Conservation (phyloP, 2,329 filamentous ascomycete species). For the Chaetomiaceae sp. region DNA sequence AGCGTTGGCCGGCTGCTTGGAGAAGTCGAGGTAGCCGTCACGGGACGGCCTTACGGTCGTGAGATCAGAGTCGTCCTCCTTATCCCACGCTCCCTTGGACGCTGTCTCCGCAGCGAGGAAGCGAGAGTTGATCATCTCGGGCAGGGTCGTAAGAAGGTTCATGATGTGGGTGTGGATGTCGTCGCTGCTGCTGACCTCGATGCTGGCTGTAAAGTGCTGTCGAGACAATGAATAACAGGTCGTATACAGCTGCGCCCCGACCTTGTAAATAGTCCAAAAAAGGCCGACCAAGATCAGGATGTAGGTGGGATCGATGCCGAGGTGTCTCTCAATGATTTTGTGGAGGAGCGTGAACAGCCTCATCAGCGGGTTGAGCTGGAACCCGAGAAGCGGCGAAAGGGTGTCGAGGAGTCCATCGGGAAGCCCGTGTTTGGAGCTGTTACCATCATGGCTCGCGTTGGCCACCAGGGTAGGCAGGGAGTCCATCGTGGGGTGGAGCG, state of each 20-base stretch:
- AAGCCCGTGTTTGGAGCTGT: slow-evolving; percentile 16
- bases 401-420: slow-evolving; percentile 36
- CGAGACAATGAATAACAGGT: slow-evolving; percentile 33
- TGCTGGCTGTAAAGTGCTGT: slow-evolving; percentile 46
- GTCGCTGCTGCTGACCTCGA: slow-evolving; percentile 52
- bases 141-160: slow-evolving; percentile 52
- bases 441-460: slow-evolving; percentile 19
- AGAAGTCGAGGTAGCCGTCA: slow-evolving; percentile 55
- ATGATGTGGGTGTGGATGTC: slow-evolving; percentile 56
- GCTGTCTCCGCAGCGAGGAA: slow-evolving; percentile 52
- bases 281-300: slow-evolving; percentile 43
- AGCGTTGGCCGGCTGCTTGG: slow-evolving; percentile 50
- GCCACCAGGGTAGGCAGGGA: slow-evolving; percentile 23
- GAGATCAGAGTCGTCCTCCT: slow-evolving; percentile 44
- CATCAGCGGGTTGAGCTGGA: slow-evolving; percentile 38
- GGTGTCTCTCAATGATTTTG: slow-evolving; percentile 38
- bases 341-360: slow-evolving; percentile 42
- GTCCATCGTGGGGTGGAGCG: slow-evolving; percentile 22
- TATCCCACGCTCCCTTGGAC: slow-evolving; percentile 53
- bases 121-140: slow-evolving; percentile 46
- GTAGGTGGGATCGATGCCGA: slow-evolving; percentile 47
- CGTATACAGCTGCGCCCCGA: slow-evolving; percentile 34
- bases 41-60: slow-evolving; percentile 33
- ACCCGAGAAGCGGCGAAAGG: slow-evolving; percentile 42
- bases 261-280: slow-evolving; percentile 42